phyloP scores from a whole-genome alignment of 805 yeast genomes.

The Candida maltosa region DNA sequence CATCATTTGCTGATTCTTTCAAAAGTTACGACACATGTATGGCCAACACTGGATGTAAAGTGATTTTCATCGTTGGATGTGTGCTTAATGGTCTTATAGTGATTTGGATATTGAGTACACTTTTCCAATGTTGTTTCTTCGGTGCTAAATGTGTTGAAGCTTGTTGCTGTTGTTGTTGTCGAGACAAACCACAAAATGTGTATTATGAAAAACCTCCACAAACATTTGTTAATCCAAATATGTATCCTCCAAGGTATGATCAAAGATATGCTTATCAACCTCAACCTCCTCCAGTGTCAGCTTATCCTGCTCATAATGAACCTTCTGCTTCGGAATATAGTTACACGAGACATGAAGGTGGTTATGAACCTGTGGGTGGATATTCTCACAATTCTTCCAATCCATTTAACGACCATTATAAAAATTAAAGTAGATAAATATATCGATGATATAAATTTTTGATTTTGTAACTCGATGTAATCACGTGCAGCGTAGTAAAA shows the following conservation, averaged over 20 bases:
- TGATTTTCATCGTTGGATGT: constrained; percentile 72
- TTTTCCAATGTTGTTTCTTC: constrained; percentile 59
- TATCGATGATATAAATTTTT: too few relatives aligned
- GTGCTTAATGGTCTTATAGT: constrained; percentile 51
- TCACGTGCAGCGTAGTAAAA: too few relatives aligned
- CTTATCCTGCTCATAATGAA: constrained; percentile 6
- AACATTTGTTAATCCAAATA: constrained; percentile 23
- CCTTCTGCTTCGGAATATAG: too few relatives aligned
- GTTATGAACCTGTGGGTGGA: constrained; percentile 12
- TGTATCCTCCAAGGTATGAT: constrained; percentile 25
- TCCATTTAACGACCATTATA: too few relatives aligned
- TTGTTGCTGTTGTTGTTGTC: constrained; percentile 47
- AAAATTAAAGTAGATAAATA: too few relatives aligned
- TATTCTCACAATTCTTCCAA: too few relatives aligned
- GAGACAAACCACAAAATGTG: constrained; percentile 13
- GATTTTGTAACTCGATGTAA: too few relatives aligned
- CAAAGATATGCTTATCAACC: constrained; percentile 7
- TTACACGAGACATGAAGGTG: constrained; percentile 5
- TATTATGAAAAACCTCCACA: constrained; percentile 14
- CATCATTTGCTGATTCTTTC: constrained; percentile 49
- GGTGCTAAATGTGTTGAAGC: constrained; percentile 43
- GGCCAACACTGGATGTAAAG: constrained; percentile 73
- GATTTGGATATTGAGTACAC: constrained; percentile 54
- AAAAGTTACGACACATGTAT: constrained; percentile 74
- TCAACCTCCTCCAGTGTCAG: constrained; percentile 9